These are phyloP conservation scores for Neofusicoccum umdonicola DNA, from an alignment of 2,329 filamentous ascomycete genomes.

Conservation along the genomic window DNA sequence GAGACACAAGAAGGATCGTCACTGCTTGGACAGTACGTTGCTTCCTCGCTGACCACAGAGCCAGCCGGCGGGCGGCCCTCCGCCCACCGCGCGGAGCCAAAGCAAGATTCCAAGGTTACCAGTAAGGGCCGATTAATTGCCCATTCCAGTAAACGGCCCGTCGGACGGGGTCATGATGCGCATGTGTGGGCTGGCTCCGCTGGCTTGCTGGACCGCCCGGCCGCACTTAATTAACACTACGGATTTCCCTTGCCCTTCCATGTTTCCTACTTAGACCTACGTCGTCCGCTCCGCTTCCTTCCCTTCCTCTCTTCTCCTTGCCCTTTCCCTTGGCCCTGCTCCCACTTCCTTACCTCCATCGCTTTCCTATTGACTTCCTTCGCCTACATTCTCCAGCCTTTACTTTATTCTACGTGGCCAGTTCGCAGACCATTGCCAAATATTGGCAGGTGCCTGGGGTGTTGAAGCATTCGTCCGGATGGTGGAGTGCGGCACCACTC, in stretches of 20 bases:
- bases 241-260: background rate
- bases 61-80: background rate
- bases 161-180: background rate
- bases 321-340: background rate
- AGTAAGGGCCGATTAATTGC: conserved; percentile 14
- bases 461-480: too few species aligned
- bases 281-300: background rate
- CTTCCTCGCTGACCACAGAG: too few species aligned
- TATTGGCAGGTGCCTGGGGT: too few species aligned
- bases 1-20: background rate
- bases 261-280: background rate
- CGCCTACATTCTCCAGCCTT: background rate
- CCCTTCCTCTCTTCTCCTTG: background rate
- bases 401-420: too few species aligned
- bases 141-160: conserved; percentile 13
- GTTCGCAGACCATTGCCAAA: too few species aligned
- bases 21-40: too few species aligned
- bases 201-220: background rate
- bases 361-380: background rate
- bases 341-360: too few species aligned
- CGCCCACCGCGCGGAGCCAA: background rate
- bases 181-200: background rate
- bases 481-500: too few species aligned
- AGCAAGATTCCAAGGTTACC: conserved; percentile 1
- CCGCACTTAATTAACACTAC: background rate